Evolutionary conservation across 345 rosid genomes (phyloP).

Genomic region (Salix caprea): DNA sequence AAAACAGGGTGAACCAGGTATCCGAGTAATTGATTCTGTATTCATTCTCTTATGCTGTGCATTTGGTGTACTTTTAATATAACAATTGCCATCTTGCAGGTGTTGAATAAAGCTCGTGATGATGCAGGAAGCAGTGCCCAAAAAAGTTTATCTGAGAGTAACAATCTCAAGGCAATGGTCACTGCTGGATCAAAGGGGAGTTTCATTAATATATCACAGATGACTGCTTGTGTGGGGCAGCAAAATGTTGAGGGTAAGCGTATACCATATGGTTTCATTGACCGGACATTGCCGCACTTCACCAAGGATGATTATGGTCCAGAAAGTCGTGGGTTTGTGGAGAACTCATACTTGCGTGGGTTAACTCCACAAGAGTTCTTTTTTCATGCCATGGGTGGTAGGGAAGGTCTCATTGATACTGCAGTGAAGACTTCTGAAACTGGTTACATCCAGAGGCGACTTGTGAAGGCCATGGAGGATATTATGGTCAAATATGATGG

Average conservation of each 20-base stretch:
- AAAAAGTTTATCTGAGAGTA: slow-evolving; percentile 91
- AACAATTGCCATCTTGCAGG: slow-evolving; percentile 34
- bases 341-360: slow-evolving; percentile 95
- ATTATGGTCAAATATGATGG: slow-evolving; percentile 99
- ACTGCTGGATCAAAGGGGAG: slow-evolving; percentile 99
- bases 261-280: slow-evolving; percentile 86
- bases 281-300: slow-evolving; percentile 91
- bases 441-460: slow-evolving; percentile 96
- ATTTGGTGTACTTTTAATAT: slow-evolving; percentile 1
- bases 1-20: slow-evolving; percentile 95
- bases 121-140: slow-evolving; percentile 98
- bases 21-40: background rate
- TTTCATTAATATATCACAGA: slow-evolving; percentile 95
- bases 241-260: slow-evolving; percentile 99
- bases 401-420: slow-evolving; percentile 99
- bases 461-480: slow-evolving; percentile 99
- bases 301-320: slow-evolving; percentile 96
- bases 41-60: background rate
- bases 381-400: slow-evolving; percentile 99
- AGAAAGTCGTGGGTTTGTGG: slow-evolving; percentile 99
- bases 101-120: slow-evolving; percentile 95
- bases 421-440: slow-evolving; percentile 99
- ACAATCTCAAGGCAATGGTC: slow-evolving; percentile 98
- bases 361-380: slow-evolving; percentile 99
- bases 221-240: slow-evolving; percentile 99